These are phyloP conservation scores for Ophiocordyceps polyrhachis-furcata DNA, from an alignment of 2,329 filamentous ascomycete species.

Conservation along the genomic window DNA sequence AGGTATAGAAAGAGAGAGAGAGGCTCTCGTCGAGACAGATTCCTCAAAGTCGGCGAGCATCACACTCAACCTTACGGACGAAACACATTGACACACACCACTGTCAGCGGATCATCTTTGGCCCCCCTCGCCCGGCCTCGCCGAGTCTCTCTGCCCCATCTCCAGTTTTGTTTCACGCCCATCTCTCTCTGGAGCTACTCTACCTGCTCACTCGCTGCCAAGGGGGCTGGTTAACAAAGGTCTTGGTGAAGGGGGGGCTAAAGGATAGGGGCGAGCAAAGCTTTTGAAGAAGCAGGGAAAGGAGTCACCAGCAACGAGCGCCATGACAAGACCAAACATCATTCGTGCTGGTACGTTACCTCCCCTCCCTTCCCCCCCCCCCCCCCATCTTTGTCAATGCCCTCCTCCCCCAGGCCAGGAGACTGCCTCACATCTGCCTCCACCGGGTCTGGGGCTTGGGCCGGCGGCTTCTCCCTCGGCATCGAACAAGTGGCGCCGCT, in stretches of 20 bases:
- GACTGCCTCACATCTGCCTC: neutral
- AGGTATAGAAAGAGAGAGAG: no score
- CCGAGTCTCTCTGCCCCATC: neutral
- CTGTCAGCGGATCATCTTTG: neutral
- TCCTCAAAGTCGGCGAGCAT: no score
- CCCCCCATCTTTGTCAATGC: constrained; percentile 4
- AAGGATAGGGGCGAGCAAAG: neutral
- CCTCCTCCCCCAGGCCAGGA: constrained; percentile 2
- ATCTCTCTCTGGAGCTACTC: neutral
- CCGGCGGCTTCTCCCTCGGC: neutral
- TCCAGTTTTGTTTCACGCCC: constrained; percentile 1
- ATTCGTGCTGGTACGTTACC: constrained; percentile 39
- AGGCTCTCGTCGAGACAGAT: no score
- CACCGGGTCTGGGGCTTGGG: neutral
- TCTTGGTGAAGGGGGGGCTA: neutral
- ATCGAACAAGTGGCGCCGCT: neutral
- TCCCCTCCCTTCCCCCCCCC: constrained; percentile 1
- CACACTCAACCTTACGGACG: no score
- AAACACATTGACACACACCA: neutral
- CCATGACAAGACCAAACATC: constrained; percentile 40
- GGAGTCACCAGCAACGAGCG: constrained; percentile 5
- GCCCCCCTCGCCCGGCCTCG: neutral
- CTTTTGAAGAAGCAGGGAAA: neutral
- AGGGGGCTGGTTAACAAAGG: neutral
- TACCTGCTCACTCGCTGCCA: no score